Base-by-base conservation (phyloP, 805 yeast species). In the Metschnikowia similis region DNA sequence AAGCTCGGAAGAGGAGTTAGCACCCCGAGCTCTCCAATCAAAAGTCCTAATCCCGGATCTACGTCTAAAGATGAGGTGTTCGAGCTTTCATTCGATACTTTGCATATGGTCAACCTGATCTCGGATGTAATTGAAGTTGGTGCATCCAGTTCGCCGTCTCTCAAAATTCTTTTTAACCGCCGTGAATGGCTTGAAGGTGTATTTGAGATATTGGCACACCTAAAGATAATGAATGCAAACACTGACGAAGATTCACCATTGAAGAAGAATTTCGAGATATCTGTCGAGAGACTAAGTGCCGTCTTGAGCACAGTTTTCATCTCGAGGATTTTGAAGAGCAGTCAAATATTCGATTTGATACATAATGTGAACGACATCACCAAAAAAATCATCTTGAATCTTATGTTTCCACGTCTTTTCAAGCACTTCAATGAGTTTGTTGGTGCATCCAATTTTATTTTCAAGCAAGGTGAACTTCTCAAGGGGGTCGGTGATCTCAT, bases 161-260 rank as follows among this genome's bases (percentile, higher is more conserved):
- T 73, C 11, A 50, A 51, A n/a, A 42, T 43, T 3, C 62, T 65
- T 28, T 71, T 66, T 40, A 47, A 53, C 6, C 58, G 65, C 17
- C 65, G 60, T 42, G 69, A 61, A 10, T 73, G 73, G 66, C 50
- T 73, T 4, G 77, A 72, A 44, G 72, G 76, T 2, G 53, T 66
- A 0, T 67, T 70, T 52, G 77, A 72, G 46, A 53, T 71, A 8
- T 50, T 71, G 16, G 75, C 72, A 1, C 66, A 70, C 39, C 50
- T 72, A 10, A 62, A 60, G 41, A 48, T 69, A 8, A 42, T 63
- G 6, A 29, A 28, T n/a, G 44, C 41, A 13, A 45, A 46, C 10
- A 52, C 57, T 6, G 66, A 72, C 69, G 38, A 54, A n/a, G 48
- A 58, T 26, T 38, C 55, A 13, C 63, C 59, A 3, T 48, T 63